Conservation (phyloP, 2,329 filamentous ascomycete species). For the Nemania abortiva region DNA sequence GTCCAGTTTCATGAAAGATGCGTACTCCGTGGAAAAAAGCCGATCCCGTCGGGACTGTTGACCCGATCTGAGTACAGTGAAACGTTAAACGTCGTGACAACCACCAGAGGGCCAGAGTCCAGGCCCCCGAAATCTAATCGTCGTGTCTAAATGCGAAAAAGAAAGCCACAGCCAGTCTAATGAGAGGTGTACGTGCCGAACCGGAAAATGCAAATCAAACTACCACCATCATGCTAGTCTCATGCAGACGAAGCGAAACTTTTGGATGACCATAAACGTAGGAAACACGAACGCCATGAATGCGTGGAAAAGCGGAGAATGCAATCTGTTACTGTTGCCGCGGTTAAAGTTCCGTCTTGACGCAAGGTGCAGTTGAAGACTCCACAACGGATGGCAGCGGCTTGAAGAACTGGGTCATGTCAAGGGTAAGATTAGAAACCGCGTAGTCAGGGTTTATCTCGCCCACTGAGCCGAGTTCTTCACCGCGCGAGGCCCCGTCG, state of each 20-base stretch:
- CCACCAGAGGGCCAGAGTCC: slow-evolving; percentile 43
- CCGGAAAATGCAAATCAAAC: slow-evolving; percentile 54
- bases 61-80: slow-evolving; percentile 41
- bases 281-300: slow-evolving; percentile 48
- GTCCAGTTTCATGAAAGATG: slow-evolving; percentile 48
- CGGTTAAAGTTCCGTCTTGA: slow-evolving; percentile 56
- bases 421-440: slow-evolving; percentile 71
- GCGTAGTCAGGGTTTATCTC: slow-evolving; percentile 77
- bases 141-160: slow-evolving; percentile 53
- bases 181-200: slow-evolving; percentile 48
- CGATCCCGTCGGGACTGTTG: slow-evolving; percentile 38
- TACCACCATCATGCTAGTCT: slow-evolving; percentile 51
- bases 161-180: slow-evolving; percentile 52
- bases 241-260: slow-evolving; percentile 52
- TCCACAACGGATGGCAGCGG: slow-evolving; percentile 64
- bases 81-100: slow-evolving; percentile 49
- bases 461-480: slow-evolving; percentile 75
- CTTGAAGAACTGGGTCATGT: slow-evolving; percentile 79
- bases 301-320: slow-evolving; percentile 44
- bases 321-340: slow-evolving; percentile 29
- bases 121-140: slow-evolving; percentile 49
- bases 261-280: slow-evolving; percentile 48
- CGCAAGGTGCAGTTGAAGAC: slow-evolving; percentile 57
- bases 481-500: slow-evolving; percentile 73
- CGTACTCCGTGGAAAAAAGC: slow-evolving; percentile 43